Evolutionary conservation across 345 rosid species (phyloP).

Genomic region (Stellera chamaejasme): DNA sequence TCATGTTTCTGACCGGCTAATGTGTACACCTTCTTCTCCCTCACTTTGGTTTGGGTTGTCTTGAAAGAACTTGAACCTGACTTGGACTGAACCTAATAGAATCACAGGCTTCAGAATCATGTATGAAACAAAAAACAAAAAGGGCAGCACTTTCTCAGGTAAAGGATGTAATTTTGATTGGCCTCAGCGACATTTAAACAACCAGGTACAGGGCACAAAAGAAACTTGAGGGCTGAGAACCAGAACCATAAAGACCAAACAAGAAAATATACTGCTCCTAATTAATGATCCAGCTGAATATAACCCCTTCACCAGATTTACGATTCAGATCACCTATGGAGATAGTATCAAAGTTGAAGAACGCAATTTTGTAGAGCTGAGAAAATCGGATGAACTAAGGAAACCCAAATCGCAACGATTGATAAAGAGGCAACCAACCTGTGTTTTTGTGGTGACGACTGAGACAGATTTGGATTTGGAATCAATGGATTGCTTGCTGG

Average conservation of each 20-base stretch:
- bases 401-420: conserved; percentile 8
- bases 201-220: conserved; percentile 7
- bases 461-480: conserved; percentile 40
- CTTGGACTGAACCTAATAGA: conserved; percentile 47
- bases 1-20: conserved; percentile 82
- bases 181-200: not conserved
- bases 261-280: too few species aligned
- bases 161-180: not conserved
- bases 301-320: not conserved
- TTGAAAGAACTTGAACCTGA: conserved; percentile 38
- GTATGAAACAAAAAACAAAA: too few species aligned
- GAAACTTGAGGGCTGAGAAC: conserved; percentile 2
- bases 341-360: not conserved
- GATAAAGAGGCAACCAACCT: conserved; percentile 29
- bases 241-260: not conserved
- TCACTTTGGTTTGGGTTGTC: conserved; percentile 35
- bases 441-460: conserved; percentile 30
- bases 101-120: not conserved
- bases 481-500: conserved; percentile 36
- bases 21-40: conserved; percentile 84
- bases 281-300: too few species aligned
- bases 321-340: conserved; percentile 1
- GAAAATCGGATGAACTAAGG: conserved; percentile 8
- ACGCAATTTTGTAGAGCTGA: not conserved
- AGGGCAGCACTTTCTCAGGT: too few species aligned